A percentile compares a stretch with the other conserved stretches of the same genome.
phyloP scores from a whole-genome alignment of 2,329 filamentous ascomycete species.

The Diaporthe sp. region DNA sequence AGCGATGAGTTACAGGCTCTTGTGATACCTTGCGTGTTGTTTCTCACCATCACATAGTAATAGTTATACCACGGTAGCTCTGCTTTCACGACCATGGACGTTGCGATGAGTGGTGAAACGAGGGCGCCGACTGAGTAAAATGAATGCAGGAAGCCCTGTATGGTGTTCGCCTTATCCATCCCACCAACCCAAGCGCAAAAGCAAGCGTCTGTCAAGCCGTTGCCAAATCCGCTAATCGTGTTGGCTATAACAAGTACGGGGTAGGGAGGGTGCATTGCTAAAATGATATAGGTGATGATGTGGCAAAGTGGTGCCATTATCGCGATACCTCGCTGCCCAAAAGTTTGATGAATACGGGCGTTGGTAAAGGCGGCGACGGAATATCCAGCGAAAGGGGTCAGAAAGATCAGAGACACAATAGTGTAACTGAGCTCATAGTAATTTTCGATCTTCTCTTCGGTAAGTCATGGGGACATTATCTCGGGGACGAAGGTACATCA shows the following conservation, averaged over 20 bases:
- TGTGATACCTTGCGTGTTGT: background rate
- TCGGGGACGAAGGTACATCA: background rate
- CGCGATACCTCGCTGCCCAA: slow-evolving; percentile 81
- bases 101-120: slow-evolving; percentile 78
- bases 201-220: slow-evolving; percentile 74
- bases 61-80: slow-evolving; percentile 78
- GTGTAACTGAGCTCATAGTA: slow-evolving; percentile 75
- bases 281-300: slow-evolving; percentile 74
- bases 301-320: slow-evolving; percentile 74
- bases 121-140: slow-evolving; percentile 81
- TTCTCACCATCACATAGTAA: slow-evolving; percentile 76
- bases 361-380: slow-evolving; percentile 74
- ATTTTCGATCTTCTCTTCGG: slow-evolving; percentile 62
- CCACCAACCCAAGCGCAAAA: slow-evolving; percentile 77
- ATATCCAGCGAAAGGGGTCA: slow-evolving; percentile 77
- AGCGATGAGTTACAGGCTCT: background rate
- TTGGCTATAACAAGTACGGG: slow-evolving; percentile 76
- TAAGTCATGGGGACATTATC: background rate
- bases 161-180: slow-evolving; percentile 80
- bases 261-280: slow-evolving; percentile 78
- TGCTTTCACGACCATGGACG: slow-evolving; percentile 77
- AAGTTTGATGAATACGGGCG: slow-evolving; percentile 72
- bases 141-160: slow-evolving; percentile 80
- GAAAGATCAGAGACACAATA: slow-evolving; percentile 75
- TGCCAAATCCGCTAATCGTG: slow-evolving; percentile 78